Conservation (phyloP, 2,329 filamentous ascomycete species). For the Curvularia eragrostidis region DNA sequence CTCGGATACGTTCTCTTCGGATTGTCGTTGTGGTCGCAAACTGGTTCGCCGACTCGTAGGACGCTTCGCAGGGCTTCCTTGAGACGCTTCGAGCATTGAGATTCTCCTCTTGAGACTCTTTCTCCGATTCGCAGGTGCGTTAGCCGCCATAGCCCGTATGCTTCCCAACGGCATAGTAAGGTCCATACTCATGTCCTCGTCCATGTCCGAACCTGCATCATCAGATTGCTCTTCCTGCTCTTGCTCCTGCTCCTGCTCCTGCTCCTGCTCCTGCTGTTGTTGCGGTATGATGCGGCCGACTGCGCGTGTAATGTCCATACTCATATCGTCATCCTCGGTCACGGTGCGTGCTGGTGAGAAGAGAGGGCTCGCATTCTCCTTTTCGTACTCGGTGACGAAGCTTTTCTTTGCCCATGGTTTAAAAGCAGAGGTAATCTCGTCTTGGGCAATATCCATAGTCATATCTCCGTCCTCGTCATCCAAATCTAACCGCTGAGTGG, state of each 20-base stretch:
- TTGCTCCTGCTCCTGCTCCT: slow-evolving; percentile 17
- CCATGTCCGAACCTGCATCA: slow-evolving; percentile 47
- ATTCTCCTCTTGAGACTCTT: slow-evolving; percentile 55
- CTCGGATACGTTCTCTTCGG: slow-evolving; percentile 47
- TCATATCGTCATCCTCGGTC: slow-evolving; percentile 69
- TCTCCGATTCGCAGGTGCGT: slow-evolving; percentile 36
- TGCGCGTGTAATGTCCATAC: slow-evolving; percentile 90
- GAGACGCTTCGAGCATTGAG: slow-evolving; percentile 48
- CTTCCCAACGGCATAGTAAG: slow-evolving; percentile 62
- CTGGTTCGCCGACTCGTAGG: slow-evolving; percentile 44
- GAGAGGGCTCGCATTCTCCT: slow-evolving; percentile 58
- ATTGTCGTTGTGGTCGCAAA: slow-evolving; percentile 49
- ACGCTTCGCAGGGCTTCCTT: slow-evolving; percentile 49
- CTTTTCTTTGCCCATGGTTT: slow-evolving; percentile 72
- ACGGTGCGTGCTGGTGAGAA: slow-evolving; percentile 56
- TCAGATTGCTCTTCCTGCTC: slow-evolving; percentile 39
- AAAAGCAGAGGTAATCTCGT: slow-evolving; percentile 78
- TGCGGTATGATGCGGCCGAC: slow-evolving; percentile 77
- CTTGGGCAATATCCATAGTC: slow-evolving; percentile 63
- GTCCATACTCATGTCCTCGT: slow-evolving; percentile 62
- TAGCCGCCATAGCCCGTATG: slow-evolving; percentile 49
- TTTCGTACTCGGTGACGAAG: slow-evolving; percentile 50
- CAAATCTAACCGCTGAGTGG: slow-evolving; percentile 70
- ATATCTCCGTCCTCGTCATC: slow-evolving; percentile 56
- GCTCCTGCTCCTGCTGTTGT: slow-evolving; percentile 41